Evolutionary conservation across 78 protist species (phyloP).

Genomic region (slime mould (Dictyostelium discoideum)): DNA sequence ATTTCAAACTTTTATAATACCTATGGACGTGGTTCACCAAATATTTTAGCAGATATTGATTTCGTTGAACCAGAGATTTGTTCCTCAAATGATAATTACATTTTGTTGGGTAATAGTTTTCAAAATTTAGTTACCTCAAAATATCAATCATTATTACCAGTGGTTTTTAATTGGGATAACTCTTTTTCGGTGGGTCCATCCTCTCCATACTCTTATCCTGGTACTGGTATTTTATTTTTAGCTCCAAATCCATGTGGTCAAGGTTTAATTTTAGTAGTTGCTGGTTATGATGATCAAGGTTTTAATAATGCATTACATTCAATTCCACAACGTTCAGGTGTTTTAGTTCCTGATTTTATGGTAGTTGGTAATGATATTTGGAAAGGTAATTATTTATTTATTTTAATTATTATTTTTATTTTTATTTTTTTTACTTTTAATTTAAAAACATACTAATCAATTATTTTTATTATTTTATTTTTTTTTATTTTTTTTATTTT

Average conservation of each 20-base stretch:
- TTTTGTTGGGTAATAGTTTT: slow-evolving; percentile 25
- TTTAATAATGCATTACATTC: slow-evolving; percentile 39
- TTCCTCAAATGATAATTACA: slow-evolving; percentile 12
- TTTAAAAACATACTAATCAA: not conserved
- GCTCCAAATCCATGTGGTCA: slow-evolving; percentile 56
- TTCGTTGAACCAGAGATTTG: not conserved
- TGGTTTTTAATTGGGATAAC: not conserved
- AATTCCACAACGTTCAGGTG: slow-evolving; percentile 43
- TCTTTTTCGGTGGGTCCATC: not conserved
- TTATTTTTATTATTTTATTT: not conserved
- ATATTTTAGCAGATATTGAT: slow-evolving; percentile 20
- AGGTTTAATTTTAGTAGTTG: slow-evolving; percentile 35
- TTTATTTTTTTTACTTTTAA: too few species aligned
- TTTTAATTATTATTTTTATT: too few species aligned
- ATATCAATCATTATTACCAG: slow-evolving; percentile 18
- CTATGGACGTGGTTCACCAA: slow-evolving; percentile 41
- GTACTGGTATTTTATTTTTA: slow-evolving; percentile 16
- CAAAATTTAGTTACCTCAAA: slow-evolving; percentile 25
- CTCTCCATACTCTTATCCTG: not conserved
- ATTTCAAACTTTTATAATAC: slow-evolving; percentile 49
- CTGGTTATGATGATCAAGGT: slow-evolving; percentile 7
- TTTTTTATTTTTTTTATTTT: not conserved
- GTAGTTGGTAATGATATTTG: slow-evolving; percentile 53
- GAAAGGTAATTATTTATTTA: not conserved
- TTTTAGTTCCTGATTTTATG: slow-evolving; percentile 33